Conservation (phyloP, 202 grass and related monocot species). For the Digitaria exilis region DNA sequence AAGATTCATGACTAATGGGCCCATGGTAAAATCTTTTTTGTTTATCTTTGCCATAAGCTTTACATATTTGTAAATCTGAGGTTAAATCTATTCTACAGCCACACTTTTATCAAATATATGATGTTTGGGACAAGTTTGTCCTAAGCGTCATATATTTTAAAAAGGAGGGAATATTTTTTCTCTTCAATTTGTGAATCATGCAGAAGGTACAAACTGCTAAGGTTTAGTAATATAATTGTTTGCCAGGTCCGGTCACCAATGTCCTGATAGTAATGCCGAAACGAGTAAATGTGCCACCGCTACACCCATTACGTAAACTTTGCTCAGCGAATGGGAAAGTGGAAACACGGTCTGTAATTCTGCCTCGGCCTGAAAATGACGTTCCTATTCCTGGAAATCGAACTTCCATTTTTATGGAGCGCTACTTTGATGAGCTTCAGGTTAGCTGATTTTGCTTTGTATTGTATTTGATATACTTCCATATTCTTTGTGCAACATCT, state of each 20-base stretch:
- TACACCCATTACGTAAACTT: conserved; percentile 53
- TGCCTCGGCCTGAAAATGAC: conserved; percentile 43
- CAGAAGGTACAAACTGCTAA: background rate
- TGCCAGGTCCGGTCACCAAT: conserved; percentile 67
- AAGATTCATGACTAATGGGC: background rate
- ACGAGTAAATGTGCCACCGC: conserved; percentile 34
- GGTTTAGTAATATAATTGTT: conserved; percentile 6
- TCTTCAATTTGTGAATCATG: conserved; percentile 16
- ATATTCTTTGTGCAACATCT: conserved; percentile 6
- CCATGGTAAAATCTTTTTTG: background rate
- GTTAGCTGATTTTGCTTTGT: conserved; percentile 35
- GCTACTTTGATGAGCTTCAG: conserved; percentile 45
- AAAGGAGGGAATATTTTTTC: background rate
- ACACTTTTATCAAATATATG: background rate
- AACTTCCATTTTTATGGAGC: conserved; percentile 40
- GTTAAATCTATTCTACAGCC: background rate
- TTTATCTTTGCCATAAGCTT: background rate
- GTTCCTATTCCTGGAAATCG: conserved; percentile 35
- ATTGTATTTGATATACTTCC: background rate
- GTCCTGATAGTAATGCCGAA: conserved; percentile 53
- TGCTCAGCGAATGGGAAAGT: conserved; percentile 46
- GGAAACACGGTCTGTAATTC: conserved; percentile 35
- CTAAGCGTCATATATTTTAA: background rate
- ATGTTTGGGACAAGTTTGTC: background rate
- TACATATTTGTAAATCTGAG: background rate